Evolutionary conservation across 768 basidiomycete genomes (phyloP).

Genomic region (Naematelia encephala): DNA sequence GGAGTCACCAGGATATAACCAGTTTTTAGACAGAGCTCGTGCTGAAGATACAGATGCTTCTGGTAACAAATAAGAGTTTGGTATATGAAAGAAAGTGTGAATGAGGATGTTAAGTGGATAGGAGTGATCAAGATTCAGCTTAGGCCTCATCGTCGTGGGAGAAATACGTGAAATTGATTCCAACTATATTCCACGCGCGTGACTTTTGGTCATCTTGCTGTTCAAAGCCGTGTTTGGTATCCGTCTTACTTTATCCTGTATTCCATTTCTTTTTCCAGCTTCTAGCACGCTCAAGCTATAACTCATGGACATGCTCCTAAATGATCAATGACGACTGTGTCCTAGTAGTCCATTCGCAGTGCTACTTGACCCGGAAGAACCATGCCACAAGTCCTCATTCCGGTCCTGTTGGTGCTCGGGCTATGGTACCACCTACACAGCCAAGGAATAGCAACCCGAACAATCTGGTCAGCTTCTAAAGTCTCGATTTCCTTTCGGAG

Average conservation of each 20-base stretch:
- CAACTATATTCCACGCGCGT: slow-evolving; percentile 10
- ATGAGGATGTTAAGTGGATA: slow-evolving; percentile 3
- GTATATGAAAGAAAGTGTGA: too few species aligned
- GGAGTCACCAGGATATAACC: too few species aligned
- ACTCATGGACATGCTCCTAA: too few species aligned
- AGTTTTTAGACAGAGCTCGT: too few species aligned
- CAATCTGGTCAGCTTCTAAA: slow-evolving; percentile 20
- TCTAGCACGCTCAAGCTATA: not conserved
- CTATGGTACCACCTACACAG: slow-evolving; percentile 16
- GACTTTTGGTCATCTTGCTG: slow-evolving; percentile 1
- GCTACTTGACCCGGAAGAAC: too few species aligned
- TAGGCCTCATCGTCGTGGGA: slow-evolving; percentile 5
- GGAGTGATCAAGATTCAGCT: too few species aligned
- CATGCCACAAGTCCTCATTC: slow-evolving; percentile 9
- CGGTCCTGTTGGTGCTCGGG: slow-evolving; percentile 10
- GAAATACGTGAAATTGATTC: slow-evolving; percentile 2
- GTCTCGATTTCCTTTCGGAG: not conserved
- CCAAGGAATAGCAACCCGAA: slow-evolving; percentile 9
- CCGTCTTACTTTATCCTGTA: not conserved
- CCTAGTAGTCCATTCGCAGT: not conserved
- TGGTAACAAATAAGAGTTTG: too few species aligned
- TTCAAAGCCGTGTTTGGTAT: not conserved
- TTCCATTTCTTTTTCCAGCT: not conserved
- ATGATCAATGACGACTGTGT: too few species aligned
- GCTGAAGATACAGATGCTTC: too few species aligned